Conservation (phyloP, 108 stramenopile species). For the Nannochloropsis gaditana region DNA sequence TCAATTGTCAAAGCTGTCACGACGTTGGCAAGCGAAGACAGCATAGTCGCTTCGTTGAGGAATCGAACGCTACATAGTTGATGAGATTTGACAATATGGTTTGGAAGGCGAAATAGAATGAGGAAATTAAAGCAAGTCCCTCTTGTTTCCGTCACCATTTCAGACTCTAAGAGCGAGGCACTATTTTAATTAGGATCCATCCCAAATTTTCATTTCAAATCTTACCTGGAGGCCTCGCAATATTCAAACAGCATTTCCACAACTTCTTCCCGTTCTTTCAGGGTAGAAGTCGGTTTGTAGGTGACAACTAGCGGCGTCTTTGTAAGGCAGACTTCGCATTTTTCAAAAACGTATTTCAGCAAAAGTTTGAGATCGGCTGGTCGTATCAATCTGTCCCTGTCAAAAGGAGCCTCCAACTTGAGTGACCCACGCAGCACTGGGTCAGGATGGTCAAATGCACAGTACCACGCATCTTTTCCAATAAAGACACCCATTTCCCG, state of each 20-base stretch:
- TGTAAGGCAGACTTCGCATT: background rate
- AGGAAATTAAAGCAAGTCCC: background rate
- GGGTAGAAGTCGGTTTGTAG: background rate
- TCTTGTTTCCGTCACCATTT: too few relatives aligned
- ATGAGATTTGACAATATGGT: background rate
- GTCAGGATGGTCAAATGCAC: slow-evolving; percentile 11
- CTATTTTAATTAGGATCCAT: background rate
- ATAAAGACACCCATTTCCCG: background rate
- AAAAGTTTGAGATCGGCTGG: background rate
- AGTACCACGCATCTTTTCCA: slow-evolving; percentile 18
- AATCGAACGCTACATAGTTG: background rate
- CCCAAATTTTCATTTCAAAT: background rate
- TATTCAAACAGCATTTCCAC: background rate
- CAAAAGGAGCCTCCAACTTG: background rate
- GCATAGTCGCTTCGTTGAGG: background rate
- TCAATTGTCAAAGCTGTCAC: background rate
- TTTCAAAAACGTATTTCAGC: background rate
- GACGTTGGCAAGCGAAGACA: background rate
- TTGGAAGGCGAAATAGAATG: background rate
- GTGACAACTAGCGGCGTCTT: background rate
- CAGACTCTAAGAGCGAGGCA: too few relatives aligned
- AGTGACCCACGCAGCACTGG: background rate
- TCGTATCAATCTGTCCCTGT: background rate
- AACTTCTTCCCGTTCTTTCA: background rate
- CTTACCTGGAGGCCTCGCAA: background rate